phyloP scores from a whole-genome alignment of 2,329 filamentous ascomycete species.

The Aspergillus tubingensis region DNA sequence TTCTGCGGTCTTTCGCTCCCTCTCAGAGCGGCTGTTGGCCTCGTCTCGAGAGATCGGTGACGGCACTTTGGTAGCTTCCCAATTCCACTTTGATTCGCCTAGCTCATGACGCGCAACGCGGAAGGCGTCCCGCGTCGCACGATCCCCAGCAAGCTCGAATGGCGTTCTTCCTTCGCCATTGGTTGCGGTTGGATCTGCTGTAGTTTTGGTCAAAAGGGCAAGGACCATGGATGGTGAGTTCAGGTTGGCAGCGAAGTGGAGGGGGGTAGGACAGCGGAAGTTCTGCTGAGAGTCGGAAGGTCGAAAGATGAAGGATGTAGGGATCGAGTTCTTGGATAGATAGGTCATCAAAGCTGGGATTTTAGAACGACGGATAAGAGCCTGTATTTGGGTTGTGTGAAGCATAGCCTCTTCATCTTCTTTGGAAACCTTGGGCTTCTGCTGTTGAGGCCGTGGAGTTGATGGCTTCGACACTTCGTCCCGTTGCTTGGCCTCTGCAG shows the following conservation, averaged over 20 bases:
- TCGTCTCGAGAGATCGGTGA: constrained; percentile 69
- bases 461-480: constrained; percentile 40
- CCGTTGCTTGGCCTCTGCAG: constrained; percentile 50
- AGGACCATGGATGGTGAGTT: constrained; percentile 76
- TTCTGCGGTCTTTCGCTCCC: constrained; percentile 69
- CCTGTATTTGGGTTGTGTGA: constrained; percentile 86
- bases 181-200: constrained; percentile 69
- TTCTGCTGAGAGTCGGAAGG: constrained; percentile 67
- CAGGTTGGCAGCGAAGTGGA: constrained; percentile 82
- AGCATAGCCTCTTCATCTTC: constrained; percentile 80
- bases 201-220: constrained; percentile 73
- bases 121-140: constrained; percentile 85
- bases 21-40: constrained; percentile 66
- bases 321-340: constrained; percentile 71
- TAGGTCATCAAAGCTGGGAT: constrained; percentile 84
- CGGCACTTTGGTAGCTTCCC: constrained; percentile 75
- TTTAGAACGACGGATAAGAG: constrained; percentile 85
- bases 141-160: constrained; percentile 85
- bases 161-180: constrained; percentile 80
- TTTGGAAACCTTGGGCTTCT: constrained; percentile 67
- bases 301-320: constrained; percentile 72
- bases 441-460: constrained; percentile 34
- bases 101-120: constrained; percentile 81
- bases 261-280: constrained; percentile 76
- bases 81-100: constrained; percentile 75